These are phyloP conservation scores for Globisporangium radiosum DNA, from an alignment of 352 stramenopile genomes.

Conservation along the genomic window DNA sequence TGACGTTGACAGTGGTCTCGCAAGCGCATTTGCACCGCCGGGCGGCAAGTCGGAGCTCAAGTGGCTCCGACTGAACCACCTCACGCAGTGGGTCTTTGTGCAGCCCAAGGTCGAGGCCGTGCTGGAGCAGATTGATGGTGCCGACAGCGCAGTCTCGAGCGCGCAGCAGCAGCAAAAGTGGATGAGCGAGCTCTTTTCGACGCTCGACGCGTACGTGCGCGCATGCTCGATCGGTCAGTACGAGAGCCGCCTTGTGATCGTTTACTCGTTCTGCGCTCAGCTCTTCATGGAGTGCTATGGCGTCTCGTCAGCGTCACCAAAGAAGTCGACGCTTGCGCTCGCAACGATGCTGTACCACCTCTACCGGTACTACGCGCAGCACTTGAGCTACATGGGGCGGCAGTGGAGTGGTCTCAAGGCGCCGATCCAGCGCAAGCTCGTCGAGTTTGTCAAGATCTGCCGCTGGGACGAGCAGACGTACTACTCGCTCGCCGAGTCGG, in stretches of 20 bases:
- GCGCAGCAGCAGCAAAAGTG: conserved; percentile 48
- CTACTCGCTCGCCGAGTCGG: conserved; percentile 96
- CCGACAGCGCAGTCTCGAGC: background rate
- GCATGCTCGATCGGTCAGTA: conserved; percentile 89
- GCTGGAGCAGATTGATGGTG: background rate
- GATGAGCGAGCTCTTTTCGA: conserved; percentile 80
- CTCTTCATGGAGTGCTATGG: conserved; percentile 76
- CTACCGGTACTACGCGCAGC: conserved; percentile 94
- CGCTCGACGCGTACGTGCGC: conserved; percentile 89
- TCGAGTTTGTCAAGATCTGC: conserved; percentile 97
- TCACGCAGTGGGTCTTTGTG: conserved; percentile 61
- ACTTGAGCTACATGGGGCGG: conserved; percentile 69
- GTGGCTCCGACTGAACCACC: conserved; percentile 60
- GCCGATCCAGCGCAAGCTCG: conserved; percentile 95
- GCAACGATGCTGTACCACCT: conserved; percentile 91
- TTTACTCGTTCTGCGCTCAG: conserved; percentile 86
- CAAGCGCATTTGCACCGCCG: conserved; percentile 1
- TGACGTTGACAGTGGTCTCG: conserved; percentile 5
- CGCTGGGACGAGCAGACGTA: conserved; percentile 99
- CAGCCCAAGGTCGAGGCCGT: conserved; percentile 8
- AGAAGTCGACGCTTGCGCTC: conserved; percentile 41
- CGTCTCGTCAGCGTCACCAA: background rate
- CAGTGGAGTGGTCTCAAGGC: conserved; percentile 84
- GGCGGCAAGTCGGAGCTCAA: conserved; percentile 22
- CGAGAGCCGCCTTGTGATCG: conserved; percentile 81